Evolutionary conservation across 139 green algal species (phyloP).

Genomic region (Zygnema circumcarinatum): DNA sequence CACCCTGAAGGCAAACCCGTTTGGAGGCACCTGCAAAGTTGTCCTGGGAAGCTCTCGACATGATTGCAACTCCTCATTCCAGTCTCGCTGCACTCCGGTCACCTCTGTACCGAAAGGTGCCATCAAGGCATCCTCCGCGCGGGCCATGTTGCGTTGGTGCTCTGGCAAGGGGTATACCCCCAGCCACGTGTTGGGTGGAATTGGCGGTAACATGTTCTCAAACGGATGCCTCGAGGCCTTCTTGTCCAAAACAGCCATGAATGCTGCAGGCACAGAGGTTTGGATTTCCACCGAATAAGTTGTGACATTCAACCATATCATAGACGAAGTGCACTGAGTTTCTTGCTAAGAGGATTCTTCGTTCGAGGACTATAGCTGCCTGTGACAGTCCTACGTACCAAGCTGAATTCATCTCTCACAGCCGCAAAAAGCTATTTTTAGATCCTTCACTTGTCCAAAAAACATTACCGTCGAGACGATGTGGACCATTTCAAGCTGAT

Average conservation of each 20-base stretch:
- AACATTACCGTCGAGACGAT: too few species aligned
- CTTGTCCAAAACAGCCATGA: conserved; percentile 47
- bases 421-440: too few species aligned
- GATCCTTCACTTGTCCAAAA: too few species aligned
- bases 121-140: conserved; percentile 53
- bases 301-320: too few species aligned
- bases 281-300: too few species aligned
- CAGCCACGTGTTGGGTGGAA: conserved; percentile 54
- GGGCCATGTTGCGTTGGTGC: conserved; percentile 31
- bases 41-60: conserved; percentile 46
- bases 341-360: too few species aligned
- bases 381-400: too few species aligned
- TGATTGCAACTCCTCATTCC: conserved; percentile 58
- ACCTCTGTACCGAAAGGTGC: conserved; percentile 39
- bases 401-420: too few species aligned
- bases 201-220: conserved; percentile 49
- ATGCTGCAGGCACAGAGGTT: conserved; percentile 8
- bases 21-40: conserved; percentile 45
- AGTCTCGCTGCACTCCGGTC: conserved; percentile 39
- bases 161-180: conserved; percentile 25
- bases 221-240: conserved; percentile 52
- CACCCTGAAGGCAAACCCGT: too few species aligned
- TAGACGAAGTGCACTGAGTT: too few species aligned
- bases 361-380: too few species aligned
- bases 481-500: too few species aligned